Evolutionary conservation across 2,329 filamentous ascomycete genomes (phyloP), one percentile per base, ranked within the genome.

Genomic region (Orbilia blumenaviensis): DNA sequence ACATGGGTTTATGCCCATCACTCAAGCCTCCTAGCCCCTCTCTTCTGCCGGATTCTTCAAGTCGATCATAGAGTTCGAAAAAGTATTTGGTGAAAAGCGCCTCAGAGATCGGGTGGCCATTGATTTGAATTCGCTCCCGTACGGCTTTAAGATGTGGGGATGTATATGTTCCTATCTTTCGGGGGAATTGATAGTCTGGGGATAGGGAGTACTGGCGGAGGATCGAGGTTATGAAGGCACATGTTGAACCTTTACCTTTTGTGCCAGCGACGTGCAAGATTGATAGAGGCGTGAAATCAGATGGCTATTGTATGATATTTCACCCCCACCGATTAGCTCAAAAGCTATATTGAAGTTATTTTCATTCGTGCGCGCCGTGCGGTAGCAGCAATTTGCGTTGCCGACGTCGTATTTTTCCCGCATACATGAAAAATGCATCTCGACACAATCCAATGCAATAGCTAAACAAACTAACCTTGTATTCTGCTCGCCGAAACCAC

Each of bases 211-310:
- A 90, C 79, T 90, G 88, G 2, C 86, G 84, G n/a, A 97, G 85
- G 78, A 96, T 92, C 1, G 90, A 90, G 12, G 93, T 92, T 18
- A 93, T 88, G 82, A 94, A 94, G 8, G 94, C 91, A 78, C 91
- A 92, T 0, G 93, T 93, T 1, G 92, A 95, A 42, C 94, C 94
- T 83, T 97, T 98, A 75, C 94, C 94, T 82, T 97, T 98, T 3
- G 94, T 97, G 10, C 94, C 94, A 0, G 94, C 92, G 50, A 98
- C 89, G 82, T 98, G 94, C 76, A 98, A 89, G 78, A 86, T 84
- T 73, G 87, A 90, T 77, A 91, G 81, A 8, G 81, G 83, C 78
- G 89, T 84, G 79, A 91, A 86, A 73, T 90, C 88, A 12, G 87
- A 86, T 16, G 89, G 88, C 88, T 90, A 80, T 67, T 21, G n/a